Base-by-base conservation (phyloP, 2,329 filamentous ascomycete species). In the Fusarium sublunatum region DNA sequence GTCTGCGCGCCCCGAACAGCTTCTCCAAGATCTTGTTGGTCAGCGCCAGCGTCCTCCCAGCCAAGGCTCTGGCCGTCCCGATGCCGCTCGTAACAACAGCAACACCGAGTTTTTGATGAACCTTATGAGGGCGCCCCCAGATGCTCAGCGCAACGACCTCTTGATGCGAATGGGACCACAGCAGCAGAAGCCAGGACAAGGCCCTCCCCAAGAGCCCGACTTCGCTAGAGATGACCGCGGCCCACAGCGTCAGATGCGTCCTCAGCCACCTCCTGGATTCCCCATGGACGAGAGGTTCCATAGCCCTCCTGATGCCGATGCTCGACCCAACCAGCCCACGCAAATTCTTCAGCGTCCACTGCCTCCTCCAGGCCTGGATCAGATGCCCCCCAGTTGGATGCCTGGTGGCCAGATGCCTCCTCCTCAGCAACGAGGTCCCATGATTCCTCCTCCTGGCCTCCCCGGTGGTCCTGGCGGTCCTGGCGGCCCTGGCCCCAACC, bases 61-160 rank as follows among this genome's bases (percentile, higher is more conserved):
- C 69, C 85, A 86, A 59, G 76, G 78, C 34, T 81, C 79, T 13
- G 74, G 73, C 7, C 79, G 83, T 31, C 74, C 77, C 32, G 82
- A 85, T 65, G 64, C 60, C 50, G 73, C 73, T 67, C 80, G 78
- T 43, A 82, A 79, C 72, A 88, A 84, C 73, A 86, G 82, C 68
- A 91, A 94, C 68, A 86, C 90, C n/a, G 91, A 96, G 64, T 93
- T 95, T 73, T 79, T 97, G 44, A 91, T 96, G 76, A 91, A 88
- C 60, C 82, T 97, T 28, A 95, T 97, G 91, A 81, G 83, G 56
- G 78, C 77, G 34, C 73, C 72, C 1, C 78, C 82, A 0, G 83
- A 87, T 26, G 74, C 77, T 6, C 82, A 82, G 35, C 78, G 79
- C 31, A 86, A 87, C 48, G 84, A 85, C 53, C 71, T 81, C 43